phyloP scores from a whole-genome alignment of 805 yeast species.

The Citeromyces matritensis region DNA sequence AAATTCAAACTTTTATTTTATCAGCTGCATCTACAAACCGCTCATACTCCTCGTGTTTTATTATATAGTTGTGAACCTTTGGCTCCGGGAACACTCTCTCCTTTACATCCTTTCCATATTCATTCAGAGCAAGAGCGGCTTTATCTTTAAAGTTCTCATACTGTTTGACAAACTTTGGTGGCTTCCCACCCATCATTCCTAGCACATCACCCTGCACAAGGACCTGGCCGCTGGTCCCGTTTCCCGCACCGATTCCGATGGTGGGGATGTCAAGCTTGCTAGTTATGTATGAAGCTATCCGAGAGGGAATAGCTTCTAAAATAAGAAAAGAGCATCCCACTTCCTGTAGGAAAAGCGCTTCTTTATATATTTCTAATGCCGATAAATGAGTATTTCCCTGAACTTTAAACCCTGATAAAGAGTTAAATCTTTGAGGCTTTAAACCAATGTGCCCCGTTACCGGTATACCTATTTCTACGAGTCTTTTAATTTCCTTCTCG shows the following conservation, averaged over 20 bases:
- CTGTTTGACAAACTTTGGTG: constrained; percentile 64
- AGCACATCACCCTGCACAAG: constrained; percentile 75
- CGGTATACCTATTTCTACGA: constrained; percentile 66
- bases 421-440: constrained; percentile 75
- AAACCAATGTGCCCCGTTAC: constrained; percentile 87
- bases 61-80: constrained; percentile 47
- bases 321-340: constrained; percentile 70
- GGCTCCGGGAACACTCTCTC: constrained; percentile 40
- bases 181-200: constrained; percentile 49
- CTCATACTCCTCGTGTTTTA: constrained; percentile 46
- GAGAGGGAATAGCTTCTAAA: constrained; percentile 76
- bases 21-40: constrained; percentile 19
- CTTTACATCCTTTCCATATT: constrained; percentile 49
- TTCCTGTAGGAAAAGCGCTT: constrained; percentile 54
- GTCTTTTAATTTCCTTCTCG: constrained; percentile 33
- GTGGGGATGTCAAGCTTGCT: constrained; percentile 52
- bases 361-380: constrained; percentile 44
- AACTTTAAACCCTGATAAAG: constrained; percentile 76
- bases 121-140: constrained; percentile 33
- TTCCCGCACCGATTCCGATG: constrained; percentile 95
- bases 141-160: constrained; percentile 36
- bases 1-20: constrained; percentile 2
- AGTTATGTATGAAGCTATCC: constrained; percentile 53
- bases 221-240: constrained; percentile 74
- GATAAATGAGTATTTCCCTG: constrained; percentile 53